phyloP scores from a whole-genome alignment of 1,139 yeast genomes.

The Tardiomyces depauwii region DNA sequence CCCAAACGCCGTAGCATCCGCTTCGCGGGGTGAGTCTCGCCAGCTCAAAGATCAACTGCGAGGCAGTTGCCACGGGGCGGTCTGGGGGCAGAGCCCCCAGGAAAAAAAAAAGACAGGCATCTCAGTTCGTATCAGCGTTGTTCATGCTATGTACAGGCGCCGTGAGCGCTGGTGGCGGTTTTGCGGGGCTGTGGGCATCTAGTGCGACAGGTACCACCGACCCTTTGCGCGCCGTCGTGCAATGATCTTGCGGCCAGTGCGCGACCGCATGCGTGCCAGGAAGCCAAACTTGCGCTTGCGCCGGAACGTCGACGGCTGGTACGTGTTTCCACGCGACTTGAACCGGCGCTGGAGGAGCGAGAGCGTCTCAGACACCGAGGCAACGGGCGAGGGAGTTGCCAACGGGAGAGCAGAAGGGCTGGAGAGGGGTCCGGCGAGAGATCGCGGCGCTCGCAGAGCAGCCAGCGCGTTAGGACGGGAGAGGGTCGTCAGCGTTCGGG shows the following conservation, averaged over 20 bases:
- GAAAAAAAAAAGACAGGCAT: no score
- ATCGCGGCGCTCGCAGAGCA: conserved; percentile 7
- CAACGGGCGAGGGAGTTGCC: neutral
- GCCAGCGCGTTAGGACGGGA: conserved; percentile 9
- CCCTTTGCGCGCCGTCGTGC: conserved; percentile 79
- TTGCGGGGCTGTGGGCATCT: conserved; percentile 9
- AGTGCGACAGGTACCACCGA: conserved; percentile 87
- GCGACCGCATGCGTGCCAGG: conserved; percentile 73
- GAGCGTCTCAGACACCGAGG: neutral
- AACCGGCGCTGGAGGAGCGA: conserved; percentile 10
- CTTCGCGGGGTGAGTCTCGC: no score
- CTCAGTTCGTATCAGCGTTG: no score
- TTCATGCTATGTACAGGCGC: neutral
- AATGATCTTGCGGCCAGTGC: conserved; percentile 68
- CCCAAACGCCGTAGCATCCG: no score
- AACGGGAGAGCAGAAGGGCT: neutral
- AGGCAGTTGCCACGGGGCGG: no score
- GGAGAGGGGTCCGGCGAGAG: neutral
- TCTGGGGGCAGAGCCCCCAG: no score
- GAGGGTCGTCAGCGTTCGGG: conserved; percentile 10
- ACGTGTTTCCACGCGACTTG: conserved; percentile 58
- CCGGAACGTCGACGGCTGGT: conserved; percentile 84
- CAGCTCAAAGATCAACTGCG: no score
- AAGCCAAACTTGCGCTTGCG: conserved; percentile 89
- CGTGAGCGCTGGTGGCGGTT: no score